A percentile compares a stretch with the other conserved stretches of the same genome.
phyloP scores from a whole-genome alignment of 345 rosid species.

The Rhodamnia rubescens region DNA sequence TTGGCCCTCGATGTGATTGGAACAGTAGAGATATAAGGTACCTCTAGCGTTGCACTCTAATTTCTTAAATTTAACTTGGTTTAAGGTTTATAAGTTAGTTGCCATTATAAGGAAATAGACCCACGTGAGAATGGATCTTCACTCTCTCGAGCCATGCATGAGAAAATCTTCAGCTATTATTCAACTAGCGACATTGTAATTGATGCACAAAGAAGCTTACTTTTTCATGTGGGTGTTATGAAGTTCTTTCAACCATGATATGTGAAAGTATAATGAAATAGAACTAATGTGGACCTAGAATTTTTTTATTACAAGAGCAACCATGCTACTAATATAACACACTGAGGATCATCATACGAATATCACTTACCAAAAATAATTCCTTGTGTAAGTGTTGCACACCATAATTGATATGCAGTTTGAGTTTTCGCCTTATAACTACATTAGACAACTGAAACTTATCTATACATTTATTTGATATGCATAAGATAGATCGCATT shows the following conservation, averaged over 20 bases:
- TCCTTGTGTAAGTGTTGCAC: background rate
- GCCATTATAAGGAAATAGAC: background rate
- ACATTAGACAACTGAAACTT: background rate
- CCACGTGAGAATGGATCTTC: background rate
- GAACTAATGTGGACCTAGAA: background rate
- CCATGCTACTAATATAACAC: background rate
- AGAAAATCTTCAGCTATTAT: background rate
- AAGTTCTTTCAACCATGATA: background rate
- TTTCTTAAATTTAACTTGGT: no score
- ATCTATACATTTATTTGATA: background rate
- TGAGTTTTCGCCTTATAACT: no score
- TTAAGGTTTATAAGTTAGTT: no score
- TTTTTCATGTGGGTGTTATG: background rate
- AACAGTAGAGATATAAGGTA: no score
- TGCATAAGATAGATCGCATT: no score
- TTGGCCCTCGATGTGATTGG: no score
- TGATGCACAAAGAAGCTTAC: background rate
- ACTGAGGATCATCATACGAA: background rate
- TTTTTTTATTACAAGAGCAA: background rate
- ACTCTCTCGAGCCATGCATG: no score
- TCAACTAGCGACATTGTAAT: background rate
- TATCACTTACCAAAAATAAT: background rate
- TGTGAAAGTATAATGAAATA: background rate
- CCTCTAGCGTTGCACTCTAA: background rate
- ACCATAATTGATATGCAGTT: background rate